phyloP scores from a whole-genome alignment of 257 asterid species.

The Penstemon davidsonii region DNA sequence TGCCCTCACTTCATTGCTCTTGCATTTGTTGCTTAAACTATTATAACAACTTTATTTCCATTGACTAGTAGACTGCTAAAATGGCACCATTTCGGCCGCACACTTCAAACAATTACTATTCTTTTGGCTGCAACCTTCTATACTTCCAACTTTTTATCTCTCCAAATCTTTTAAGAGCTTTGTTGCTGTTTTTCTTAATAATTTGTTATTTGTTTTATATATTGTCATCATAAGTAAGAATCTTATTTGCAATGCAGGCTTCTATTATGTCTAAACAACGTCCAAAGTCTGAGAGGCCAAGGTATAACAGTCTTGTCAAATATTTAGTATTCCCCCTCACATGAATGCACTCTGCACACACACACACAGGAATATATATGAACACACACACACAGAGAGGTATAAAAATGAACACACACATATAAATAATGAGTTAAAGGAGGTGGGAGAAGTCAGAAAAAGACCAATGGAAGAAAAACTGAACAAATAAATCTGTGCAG shows the following conservation, averaged over 20 bases:
- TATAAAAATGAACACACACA: no score
- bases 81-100: not conserved
- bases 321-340: not conserved
- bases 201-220: no score
- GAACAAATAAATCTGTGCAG: constrained; percentile 36
- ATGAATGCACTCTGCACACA: no score
- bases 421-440: no score
- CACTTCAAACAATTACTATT: not conserved
- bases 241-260: constrained; percentile 50
- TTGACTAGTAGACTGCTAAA: not conserved
- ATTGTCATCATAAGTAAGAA: not conserved
- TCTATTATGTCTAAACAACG: constrained; percentile 75
- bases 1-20: no score
- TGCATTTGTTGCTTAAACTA: no score
- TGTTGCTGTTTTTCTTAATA: not conserved
- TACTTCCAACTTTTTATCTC: no score
- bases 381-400: no score
- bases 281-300: constrained; percentile 59
- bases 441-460: not conserved
- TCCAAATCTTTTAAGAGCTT: no score
- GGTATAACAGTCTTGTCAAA: constrained; percentile 45
- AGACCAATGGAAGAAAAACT: not conserved
- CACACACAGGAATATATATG: not conserved
- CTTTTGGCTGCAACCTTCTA: not conserved
- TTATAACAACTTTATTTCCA: no score